Percentiles rank a stretch among this genome's conserved stretches.
Evolutionary conservation across 305 asterid genomes (phyloP).

Genomic region (Fraxinus angustifolia): DNA sequence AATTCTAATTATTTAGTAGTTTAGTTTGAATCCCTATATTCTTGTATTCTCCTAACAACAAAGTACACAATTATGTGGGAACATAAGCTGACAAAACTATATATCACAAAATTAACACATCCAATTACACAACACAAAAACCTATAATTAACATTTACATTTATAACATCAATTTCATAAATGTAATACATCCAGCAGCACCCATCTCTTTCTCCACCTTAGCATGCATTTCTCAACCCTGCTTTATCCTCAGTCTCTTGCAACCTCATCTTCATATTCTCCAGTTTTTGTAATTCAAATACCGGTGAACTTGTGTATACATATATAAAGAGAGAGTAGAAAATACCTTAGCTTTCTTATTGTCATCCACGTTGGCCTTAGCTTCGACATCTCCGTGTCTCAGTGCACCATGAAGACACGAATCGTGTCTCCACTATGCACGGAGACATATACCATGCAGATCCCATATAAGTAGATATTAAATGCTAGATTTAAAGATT

Average conservation of each 20-base stretch:
- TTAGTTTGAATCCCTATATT: background rate
- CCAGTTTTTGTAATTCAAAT: constrained; percentile 53
- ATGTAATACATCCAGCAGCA: constrained; percentile 46
- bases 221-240: constrained; percentile 69
- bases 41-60: background rate
- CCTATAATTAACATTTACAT: background rate
- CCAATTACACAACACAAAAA: background rate
- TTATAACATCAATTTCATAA: background rate
- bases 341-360: constrained; percentile 5
- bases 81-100: background rate
- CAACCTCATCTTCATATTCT: constrained; percentile 62
- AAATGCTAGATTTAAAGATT: no score
- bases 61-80: background rate
- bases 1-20: background rate
- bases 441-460: no score
- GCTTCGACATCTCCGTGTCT: background rate
- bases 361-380: constrained; percentile 33
- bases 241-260: constrained; percentile 84
- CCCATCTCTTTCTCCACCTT: constrained; percentile 73
- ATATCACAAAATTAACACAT: constrained; percentile 7
- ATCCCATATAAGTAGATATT: no score
- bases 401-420: no score
- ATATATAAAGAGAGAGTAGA: background rate
- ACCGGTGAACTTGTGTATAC: background rate
- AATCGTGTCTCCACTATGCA: no score